Evolutionary conservation across 2,329 filamentous ascomycete genomes (phyloP), one percentile per base, ranked within the genome.

Genomic region (Aspergillus sclerotialis): DNA sequence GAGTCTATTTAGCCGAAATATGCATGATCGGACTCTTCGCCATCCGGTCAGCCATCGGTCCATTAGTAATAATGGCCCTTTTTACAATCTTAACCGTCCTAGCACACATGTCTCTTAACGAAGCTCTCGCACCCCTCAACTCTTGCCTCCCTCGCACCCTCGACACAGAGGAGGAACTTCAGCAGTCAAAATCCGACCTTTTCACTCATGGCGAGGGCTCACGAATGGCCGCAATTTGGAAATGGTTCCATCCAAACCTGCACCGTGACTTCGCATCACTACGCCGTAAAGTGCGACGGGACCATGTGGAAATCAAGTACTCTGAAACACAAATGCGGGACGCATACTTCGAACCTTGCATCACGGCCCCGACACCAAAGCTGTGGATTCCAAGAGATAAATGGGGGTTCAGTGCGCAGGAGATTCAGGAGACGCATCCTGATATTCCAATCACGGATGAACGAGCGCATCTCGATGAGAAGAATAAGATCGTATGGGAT

Each of bases 11-110:
- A 15, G 80, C 84, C 1, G 78, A 93, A 48, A 61, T 90, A 10
- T 92, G 86, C 62, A 72, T 95, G 59, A 82, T 94, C 44, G 88
- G 88, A 14, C 72, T 95, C 1, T 89, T 94, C 50, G 82, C 75
- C 28, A 76, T 90, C 33, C 78, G 76, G 7, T 67, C 68, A 4
- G 63, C 63, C 17, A 52, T 80, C 9, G 82, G 80, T 0, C 84
- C 86, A 0, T 61, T 89, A 40, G 65, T 88, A n/a, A 65, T 92
- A 30, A 88, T 90, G 78, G 68, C 84, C 13, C 55, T 82, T 13
- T 84, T 88, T 63, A 65, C 88, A 7, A 58, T 93, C 44, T 80
- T 89, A 52, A 88, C 83, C 0, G 63, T 76, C 1, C 69, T 94
- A 8, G 84, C 86, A 50, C 84, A 94, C 55, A 58, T 87, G 31